Evolutionary conservation across 495 filamentous ascomycete species (phyloP).

Genomic region (Collariella sp.): DNA sequence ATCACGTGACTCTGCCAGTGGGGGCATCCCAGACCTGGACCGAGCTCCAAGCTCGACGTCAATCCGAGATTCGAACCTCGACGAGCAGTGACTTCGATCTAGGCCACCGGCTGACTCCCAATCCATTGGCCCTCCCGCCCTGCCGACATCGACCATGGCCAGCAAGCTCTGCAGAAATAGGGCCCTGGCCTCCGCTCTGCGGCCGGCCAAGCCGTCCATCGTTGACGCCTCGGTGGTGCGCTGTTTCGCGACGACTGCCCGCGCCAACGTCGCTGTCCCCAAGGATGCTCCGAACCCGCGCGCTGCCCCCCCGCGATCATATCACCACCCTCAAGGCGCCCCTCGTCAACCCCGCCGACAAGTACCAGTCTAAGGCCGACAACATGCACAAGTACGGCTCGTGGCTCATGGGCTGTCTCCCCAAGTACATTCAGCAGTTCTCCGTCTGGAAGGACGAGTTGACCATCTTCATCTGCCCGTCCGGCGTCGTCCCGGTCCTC

Average conservation of each 20-base stretch:
- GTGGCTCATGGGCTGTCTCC: slow-evolving; percentile 92
- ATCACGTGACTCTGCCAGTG: slow-evolving; percentile 13
- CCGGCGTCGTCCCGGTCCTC: slow-evolving; percentile 83
- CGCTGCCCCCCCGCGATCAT: slow-evolving; percentile 46
- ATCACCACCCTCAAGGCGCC: slow-evolving; percentile 58
- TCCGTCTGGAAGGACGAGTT: slow-evolving; percentile 99
- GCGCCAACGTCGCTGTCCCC: slow-evolving; percentile 40
- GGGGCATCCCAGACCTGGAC: not conserved
- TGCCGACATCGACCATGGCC: slow-evolving; percentile 46
- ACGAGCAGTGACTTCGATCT: slow-evolving; percentile 14
- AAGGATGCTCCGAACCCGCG: slow-evolving; percentile 62
- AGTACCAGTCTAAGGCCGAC: slow-evolving; percentile 75
- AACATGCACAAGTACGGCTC: slow-evolving; percentile 86
- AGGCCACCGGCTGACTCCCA: slow-evolving; percentile 22
- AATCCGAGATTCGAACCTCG: slow-evolving; percentile 6
- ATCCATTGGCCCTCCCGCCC: slow-evolving; percentile 37
- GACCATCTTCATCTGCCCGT: slow-evolving; percentile 80
- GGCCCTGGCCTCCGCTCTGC: slow-evolving; percentile 51
- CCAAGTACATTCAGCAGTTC: slow-evolving; percentile 98
- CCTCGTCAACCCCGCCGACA: slow-evolving; percentile 86
- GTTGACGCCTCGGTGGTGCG: slow-evolving; percentile 30
- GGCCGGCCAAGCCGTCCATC: slow-evolving; percentile 41
- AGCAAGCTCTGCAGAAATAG: slow-evolving; percentile 58
- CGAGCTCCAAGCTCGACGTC: slow-evolving; percentile 26
- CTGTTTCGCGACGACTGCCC: slow-evolving; percentile 46